Evolutionary conservation across 176 grass and related monocot genomes (phyloP).

Genomic region (Poa pratensis): DNA sequence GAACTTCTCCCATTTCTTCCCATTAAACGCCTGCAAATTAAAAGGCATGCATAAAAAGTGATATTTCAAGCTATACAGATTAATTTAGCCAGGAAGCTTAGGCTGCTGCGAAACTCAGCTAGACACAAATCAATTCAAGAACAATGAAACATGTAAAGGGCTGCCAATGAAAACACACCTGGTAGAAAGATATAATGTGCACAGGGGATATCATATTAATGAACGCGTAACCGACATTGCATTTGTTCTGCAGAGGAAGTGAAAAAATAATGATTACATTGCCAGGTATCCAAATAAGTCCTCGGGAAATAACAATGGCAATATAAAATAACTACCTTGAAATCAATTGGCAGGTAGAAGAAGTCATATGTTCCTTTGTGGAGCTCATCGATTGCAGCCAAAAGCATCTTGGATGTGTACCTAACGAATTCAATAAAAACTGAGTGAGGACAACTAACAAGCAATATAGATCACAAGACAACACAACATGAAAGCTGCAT

Average conservation of each 20-base stretch:
- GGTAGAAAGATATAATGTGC: conserved; percentile 88
- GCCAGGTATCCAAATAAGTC: neutral
- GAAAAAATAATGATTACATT: conserved; percentile 15
- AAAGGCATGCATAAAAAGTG: conserved; percentile 2
- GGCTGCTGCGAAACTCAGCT: conserved; percentile 21
- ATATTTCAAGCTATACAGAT: conserved; percentile 25
- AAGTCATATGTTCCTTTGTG: conserved; percentile 94
- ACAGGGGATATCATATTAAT: conserved; percentile 91
- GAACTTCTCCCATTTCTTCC: conserved; percentile 99
- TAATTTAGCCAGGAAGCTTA: neutral
- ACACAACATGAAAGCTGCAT: conserved; percentile 28
- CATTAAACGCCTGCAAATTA: conserved; percentile 75
- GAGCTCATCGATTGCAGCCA: conserved; percentile 86
- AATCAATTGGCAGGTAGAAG: conserved; percentile 98
- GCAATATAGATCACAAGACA: conserved; percentile 20
- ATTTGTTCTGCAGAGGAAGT: conserved; percentile 82
- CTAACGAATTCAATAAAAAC: conserved; percentile 51
- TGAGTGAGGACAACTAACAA: conserved; percentile 37
- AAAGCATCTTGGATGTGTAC: conserved; percentile 98
- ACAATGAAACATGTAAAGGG: conserved; percentile 22
- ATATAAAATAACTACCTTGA: conserved; percentile 63
- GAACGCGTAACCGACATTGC: conserved; percentile 99
- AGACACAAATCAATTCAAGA: conserved; percentile 2
- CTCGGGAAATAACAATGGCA: neutral
- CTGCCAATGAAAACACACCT: conserved; percentile 55